Percentiles rank a stretch among this genome's conserved stretches.
Evolutionary conservation across 1,284 basidiomycete species (phyloP).

Genomic region (Lentinula novae-zelandiae): DNA sequence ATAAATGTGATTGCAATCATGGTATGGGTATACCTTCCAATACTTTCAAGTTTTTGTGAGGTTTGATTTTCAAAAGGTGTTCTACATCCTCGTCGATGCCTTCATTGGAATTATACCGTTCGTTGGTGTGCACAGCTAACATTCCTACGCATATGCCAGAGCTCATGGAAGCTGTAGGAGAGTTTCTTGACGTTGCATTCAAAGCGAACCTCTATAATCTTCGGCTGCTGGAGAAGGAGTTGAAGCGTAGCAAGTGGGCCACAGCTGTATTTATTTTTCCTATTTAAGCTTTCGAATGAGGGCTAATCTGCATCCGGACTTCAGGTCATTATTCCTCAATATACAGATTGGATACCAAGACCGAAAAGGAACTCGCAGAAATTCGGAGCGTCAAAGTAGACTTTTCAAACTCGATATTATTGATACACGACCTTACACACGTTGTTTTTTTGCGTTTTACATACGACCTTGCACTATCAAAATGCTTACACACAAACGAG

Average conservation of each 20-base stretch:
- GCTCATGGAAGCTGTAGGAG: conserved; percentile 6
- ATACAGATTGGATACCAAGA: conserved; percentile 14
- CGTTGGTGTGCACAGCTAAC: background rate
- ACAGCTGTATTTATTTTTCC: conserved; percentile 6
- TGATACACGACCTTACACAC: background rate
- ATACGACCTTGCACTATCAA: too few relatives aligned
- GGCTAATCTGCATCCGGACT: background rate
- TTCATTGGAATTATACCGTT: conserved; percentile 16
- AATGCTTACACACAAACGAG: too few relatives aligned
- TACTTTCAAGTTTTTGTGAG: too few relatives aligned
- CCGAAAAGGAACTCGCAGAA: conserved; percentile 4
- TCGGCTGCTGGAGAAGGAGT: conserved; percentile 14
- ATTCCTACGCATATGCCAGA: background rate
- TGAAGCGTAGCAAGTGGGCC: conserved; percentile 15
- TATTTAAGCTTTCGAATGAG: background rate
- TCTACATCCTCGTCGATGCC: conserved; percentile 14
- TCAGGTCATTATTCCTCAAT: conserved; percentile 15
- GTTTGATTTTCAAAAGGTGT: background rate
- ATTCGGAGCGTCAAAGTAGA: background rate
- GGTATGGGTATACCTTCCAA: background rate
- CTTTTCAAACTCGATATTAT: background rate
- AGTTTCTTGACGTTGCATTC: conserved; percentile 17
- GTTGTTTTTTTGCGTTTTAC: too few relatives aligned
- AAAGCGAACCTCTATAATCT: conserved; percentile 18
- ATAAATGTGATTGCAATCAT: conserved; percentile 12